A percentile compares a stretch with the other conserved stretches of the same genome.
Evolutionary conservation across 1,139 yeast genomes (phyloP).

Genomic region (Pichia sp.): DNA sequence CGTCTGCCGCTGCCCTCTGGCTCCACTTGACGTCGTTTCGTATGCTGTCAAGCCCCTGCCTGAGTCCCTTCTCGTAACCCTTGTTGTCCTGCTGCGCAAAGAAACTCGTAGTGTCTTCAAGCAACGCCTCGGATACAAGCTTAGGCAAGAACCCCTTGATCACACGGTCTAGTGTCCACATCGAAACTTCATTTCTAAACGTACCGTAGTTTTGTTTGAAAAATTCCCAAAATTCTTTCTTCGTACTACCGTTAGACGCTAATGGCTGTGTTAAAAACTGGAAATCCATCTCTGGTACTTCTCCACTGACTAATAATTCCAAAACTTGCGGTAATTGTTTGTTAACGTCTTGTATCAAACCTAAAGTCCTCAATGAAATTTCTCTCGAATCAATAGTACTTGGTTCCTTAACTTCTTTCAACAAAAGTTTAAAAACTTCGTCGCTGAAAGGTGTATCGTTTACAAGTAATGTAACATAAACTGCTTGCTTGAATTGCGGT

Average conservation of each 20-base stretch:
- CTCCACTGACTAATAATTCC: conserved; percentile 33
- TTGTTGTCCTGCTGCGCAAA: conserved; percentile 49
- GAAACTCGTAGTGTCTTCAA: conserved; percentile 41
- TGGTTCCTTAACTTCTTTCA: conserved; percentile 45
- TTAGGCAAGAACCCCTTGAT: conserved; percentile 39
- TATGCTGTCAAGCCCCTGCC: conserved; percentile 49
- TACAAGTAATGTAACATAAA: conserved; percentile 45
- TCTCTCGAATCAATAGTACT: conserved; percentile 62
- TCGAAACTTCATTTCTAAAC: conserved; percentile 22
- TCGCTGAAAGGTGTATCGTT: conserved; percentile 34
- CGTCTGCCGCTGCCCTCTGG: conserved; percentile 19
- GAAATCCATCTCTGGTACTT: conserved; percentile 64
- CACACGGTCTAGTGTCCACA: conserved; percentile 48
- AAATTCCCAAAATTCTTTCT: conserved; percentile 47
- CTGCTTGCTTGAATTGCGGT: conserved; percentile 51
- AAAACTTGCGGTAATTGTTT: conserved; percentile 35
- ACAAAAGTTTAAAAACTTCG: conserved; percentile 40
- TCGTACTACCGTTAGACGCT: conserved; percentile 43
- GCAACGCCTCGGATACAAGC: conserved; percentile 29
- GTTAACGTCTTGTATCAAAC: conserved; percentile 38
- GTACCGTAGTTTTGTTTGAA: conserved; percentile 40
- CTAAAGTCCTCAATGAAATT: conserved; percentile 54
- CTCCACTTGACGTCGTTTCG: conserved; percentile 44
- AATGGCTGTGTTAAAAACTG: conserved; percentile 51
- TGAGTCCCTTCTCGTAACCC: conserved; percentile 54